Base-by-base conservation (phyloP, 2,329 filamentous ascomycete genomes). In the Aspergillus terreus region DNA sequence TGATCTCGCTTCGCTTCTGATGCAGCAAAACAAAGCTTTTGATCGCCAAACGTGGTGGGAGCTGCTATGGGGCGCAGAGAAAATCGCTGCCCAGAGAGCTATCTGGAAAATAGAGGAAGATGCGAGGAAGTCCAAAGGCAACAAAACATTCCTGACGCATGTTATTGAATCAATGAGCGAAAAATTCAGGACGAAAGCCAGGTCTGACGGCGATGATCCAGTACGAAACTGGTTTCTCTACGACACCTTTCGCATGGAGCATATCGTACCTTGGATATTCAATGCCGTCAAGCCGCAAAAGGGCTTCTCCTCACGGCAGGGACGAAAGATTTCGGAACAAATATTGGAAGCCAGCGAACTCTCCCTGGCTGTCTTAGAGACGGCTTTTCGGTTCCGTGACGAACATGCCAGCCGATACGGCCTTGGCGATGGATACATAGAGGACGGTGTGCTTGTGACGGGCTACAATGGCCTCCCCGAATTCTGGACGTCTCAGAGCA, bases 21-120 rank as follows among this genome's bases (percentile, higher is more conserved):
- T 81, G 56, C 79, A 80, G 5, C 84, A 86, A 30, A 74, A 76
- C 30, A 78, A 84, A 23, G 76, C 82, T 2, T 69, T 97, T 5
- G 83, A 87, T 57, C 82, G 83, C 38, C 75, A 74, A 21, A 85
- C 85, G 1, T 84, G 85, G 59, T 97, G 92, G 91, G 79, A 81
- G 56, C 73, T 99, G 30, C 76, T 99, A n/a, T 88, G 85, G 78
- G 85, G 92, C 63, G 92, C 92, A 0, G 94, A 99, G 69, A 96
- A 92, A 71, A 81, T 97, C 73, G 84, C 87, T 41, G 88, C 91
- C 33, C 90, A 90, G 15, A 80, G 82, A 54, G 79, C 84, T 43
- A 78, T 97, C 35, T 97, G 92, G 91, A 85, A 84, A 55, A 78
- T 83, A 48, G 90, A 95, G 63, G 88, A 96, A 64, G 75, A 78